A percentile compares a stretch with the other conserved stretches of the same genome.
phyloP scores from a whole-genome alignment of 164 flowering plant species.

The Saururus chinensis region DNA sequence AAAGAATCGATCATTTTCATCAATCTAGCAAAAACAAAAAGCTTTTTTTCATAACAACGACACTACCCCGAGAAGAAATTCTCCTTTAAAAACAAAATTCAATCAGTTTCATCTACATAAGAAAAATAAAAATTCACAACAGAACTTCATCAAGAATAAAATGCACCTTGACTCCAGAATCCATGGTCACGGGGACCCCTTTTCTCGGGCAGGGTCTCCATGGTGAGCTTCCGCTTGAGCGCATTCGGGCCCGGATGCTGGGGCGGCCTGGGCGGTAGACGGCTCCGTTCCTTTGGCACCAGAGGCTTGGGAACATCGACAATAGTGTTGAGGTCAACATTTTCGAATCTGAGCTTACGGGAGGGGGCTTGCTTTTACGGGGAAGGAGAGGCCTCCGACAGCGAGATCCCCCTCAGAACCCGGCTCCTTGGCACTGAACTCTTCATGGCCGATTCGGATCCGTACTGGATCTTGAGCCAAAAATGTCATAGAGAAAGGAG shows the following conservation, averaged over 20 bases:
- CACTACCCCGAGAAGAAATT: too few relatives aligned
- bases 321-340: not conserved
- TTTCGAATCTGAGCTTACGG: conserved; percentile 39
- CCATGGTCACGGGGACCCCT: conserved; percentile 21
- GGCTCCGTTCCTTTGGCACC: conserved; percentile 41
- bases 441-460: not conserved
- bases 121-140: too few relatives aligned
- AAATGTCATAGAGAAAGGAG: too few relatives aligned
- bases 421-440: not conserved
- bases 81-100: too few relatives aligned
- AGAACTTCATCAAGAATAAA: too few relatives aligned
- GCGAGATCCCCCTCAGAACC: conserved; percentile 28
- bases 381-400: conserved; percentile 21
- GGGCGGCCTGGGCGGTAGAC: conserved; percentile 69
- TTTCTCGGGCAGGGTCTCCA: conserved; percentile 42
- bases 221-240: conserved; percentile 57
- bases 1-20: too few relatives aligned
- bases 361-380: conserved; percentile 26
- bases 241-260: conserved; percentile 29
- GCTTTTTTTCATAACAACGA: too few relatives aligned
- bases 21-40: too few relatives aligned
- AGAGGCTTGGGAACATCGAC: conserved; percentile 17
- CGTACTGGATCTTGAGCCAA: too few relatives aligned
- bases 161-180: conserved; percentile 90
- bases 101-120: too few relatives aligned